Evolutionary conservation across 164 flowering plant genomes (phyloP).

Genomic region (Aristolochia californica): DNA sequence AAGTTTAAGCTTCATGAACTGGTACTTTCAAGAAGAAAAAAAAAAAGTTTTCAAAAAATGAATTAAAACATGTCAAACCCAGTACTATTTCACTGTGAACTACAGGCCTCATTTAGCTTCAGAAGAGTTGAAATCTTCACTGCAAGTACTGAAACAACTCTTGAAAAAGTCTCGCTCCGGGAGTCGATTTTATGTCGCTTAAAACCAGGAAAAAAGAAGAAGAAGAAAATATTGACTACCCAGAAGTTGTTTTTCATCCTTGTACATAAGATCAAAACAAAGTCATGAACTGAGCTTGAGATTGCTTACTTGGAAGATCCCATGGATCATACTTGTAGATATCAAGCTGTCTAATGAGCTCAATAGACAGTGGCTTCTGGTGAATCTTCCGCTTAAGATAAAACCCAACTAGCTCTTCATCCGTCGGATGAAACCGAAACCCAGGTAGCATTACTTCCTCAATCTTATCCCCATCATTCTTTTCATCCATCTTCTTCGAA

Average conservation of each 20-base stretch:
- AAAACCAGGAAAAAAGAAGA: not conserved
- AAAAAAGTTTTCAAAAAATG: too few species aligned
- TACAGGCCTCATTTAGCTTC: too few species aligned
- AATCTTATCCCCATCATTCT: conserved; percentile 28
- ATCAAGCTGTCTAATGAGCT: conserved; percentile 66
- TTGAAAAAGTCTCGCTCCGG: too few species aligned
- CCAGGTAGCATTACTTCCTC: conserved; percentile 69
- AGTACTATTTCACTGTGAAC: too few species aligned
- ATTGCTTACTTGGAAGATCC: conserved; percentile 74
- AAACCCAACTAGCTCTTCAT: conserved; percentile 71
- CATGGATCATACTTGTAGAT: conserved; percentile 77
- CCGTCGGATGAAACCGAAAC: conserved; percentile 82
- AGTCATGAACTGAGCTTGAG: not conserved
- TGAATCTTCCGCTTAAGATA: conserved; percentile 64
- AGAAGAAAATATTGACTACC: too few species aligned
- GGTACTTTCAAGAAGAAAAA: too few species aligned
- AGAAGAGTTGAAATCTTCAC: too few species aligned
- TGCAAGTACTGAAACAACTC: too few species aligned
- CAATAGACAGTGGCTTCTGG: conserved; percentile 50
- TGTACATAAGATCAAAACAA: not conserved
- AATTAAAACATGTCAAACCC: too few species aligned
- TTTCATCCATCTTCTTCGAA: conserved; percentile 28
- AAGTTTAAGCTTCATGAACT: too few species aligned
- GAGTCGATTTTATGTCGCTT: too few species aligned
- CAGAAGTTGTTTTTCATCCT: too few species aligned